Percentiles rank a stretch among this genome's conserved stretches.
phyloP scores from a whole-genome alignment of 2,329 filamentous ascomycete species.

The Apiospora rasikravindrae region DNA sequence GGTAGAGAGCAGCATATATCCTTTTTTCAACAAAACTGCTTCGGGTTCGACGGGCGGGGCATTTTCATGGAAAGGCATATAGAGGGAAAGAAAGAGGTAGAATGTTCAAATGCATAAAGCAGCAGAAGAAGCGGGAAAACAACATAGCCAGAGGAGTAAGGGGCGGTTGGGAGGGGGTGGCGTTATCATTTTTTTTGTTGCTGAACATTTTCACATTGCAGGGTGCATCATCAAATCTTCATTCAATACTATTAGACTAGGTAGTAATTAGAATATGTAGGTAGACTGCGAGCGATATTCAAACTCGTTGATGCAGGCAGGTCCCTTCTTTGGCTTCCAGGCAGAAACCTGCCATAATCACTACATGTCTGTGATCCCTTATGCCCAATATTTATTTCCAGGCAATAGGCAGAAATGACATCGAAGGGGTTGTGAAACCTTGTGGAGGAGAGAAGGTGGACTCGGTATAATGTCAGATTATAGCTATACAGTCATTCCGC shows the following conservation, averaged over 20 bases:
- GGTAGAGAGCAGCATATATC: neutral
- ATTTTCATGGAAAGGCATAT: neutral
- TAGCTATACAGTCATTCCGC: neutral
- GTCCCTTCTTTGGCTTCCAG: neutral
- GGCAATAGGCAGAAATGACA: neutral
- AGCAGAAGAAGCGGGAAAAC: neutral
- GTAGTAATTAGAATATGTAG: neutral
- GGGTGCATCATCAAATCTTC: neutral
- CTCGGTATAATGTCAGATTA: neutral
- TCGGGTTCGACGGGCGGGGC: neutral
- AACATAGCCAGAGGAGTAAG: conserved; percentile 5
- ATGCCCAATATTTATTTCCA: neutral
- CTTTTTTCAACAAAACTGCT: neutral
- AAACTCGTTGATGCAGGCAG: neutral
- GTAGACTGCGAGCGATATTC: neutral
- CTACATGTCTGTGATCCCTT: neutral
- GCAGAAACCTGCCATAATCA: neutral
- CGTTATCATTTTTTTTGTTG: neutral
- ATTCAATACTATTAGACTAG: neutral
- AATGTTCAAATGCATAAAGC: neutral
- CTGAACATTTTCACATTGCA: neutral
- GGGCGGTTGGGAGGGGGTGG: neutral
- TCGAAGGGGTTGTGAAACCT: neutral
- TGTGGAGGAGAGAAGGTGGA: neutral
- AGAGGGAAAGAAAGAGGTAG: neutral